Base-by-base conservation (phyloP, 2,329 filamentous ascomycete genomes). In the Dactylonectria estremocensis region DNA sequence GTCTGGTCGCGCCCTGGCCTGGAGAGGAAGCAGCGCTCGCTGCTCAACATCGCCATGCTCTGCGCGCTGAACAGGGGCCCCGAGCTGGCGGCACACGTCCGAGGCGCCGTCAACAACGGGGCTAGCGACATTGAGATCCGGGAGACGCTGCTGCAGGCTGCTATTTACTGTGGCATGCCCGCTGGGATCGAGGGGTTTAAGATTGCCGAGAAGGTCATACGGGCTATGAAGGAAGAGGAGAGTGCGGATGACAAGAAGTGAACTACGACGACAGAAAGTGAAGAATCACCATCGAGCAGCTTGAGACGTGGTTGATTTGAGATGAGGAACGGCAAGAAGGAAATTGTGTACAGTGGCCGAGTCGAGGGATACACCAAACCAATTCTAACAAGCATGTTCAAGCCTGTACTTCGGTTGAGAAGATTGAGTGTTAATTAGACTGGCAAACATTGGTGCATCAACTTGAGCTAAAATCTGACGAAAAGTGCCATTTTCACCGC, bases 1-100 rank as follows among this genome's bases (percentile, higher is more conserved):
- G 84, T 88, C 20, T 92, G 90, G 90, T 86, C 86, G 2, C 85
- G 90, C 2, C 89, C 89, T 0, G 90, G 90, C 0, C 83, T 92
- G 6, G 84, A 86, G 16, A 83, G 87, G 60, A 89, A 91, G 76
- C 86, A 88, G 62, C 84, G 90, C 52, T 88, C 35, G 53, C 48
- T 63, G 9, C 35, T 64, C 74, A 76, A 91, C 77, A 87, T 92
- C 49, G 89, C 86, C 43, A 91, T 92, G 86, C 81, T 92, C 52
- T 88, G 87, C 77, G 88, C 88, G 1, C 79, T 91, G 70, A 90
- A 90, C 69, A 83, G 87, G 16, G 83, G 82, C 35, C 84, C 86
- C 0, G 90, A 92, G 73, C 81, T 92, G 52, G 89, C 81, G 0
- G 83, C 90, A 3, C 90, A 92, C 74, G 82, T 89, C 14, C 83